These are phyloP conservation scores for Dictyostelium brefeldianum DNA, from an alignment of 78 protist genomes.

Conservation along the genomic window DNA sequence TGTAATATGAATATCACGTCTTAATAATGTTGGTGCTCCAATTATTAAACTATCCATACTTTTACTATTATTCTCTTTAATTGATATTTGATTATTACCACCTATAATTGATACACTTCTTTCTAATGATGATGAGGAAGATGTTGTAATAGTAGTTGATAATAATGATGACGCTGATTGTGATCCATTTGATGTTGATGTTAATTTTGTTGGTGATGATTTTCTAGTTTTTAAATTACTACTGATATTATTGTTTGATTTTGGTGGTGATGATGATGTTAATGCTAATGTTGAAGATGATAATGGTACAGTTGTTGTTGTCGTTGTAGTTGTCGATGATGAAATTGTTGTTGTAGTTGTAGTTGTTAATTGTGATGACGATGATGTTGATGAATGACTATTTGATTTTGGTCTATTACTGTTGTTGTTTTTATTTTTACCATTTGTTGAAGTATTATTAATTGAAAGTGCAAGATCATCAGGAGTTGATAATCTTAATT, in stretches of 20 bases:
- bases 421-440: not conserved
- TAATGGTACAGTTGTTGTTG: not conserved
- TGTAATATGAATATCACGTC: conserved; percentile 66
- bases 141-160: not conserved
- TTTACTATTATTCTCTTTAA: conserved; percentile 10
- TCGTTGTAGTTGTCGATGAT: not conserved
- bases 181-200: not conserved
- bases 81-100: conserved; percentile 13
- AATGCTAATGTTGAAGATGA: not conserved
- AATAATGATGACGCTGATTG: not conserved
- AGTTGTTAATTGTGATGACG: not conserved
- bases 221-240: not conserved
- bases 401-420: conserved; percentile 18
- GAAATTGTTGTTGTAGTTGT: not conserved
- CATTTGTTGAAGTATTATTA: not conserved
- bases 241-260: not conserved
- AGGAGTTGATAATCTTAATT: conserved; percentile 28
- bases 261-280: not conserved
- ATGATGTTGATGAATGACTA: not conserved
- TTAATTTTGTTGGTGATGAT: conserved; percentile 28
- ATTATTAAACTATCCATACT: not conserved
- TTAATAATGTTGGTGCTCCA: conserved; percentile 24
- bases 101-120: not conserved
- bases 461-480: conserved; percentile 20
- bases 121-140: not conserved